phyloP scores from a whole-genome alignment of 1,284 basidiomycete species.

The Microbotryum violaceum region DNA sequence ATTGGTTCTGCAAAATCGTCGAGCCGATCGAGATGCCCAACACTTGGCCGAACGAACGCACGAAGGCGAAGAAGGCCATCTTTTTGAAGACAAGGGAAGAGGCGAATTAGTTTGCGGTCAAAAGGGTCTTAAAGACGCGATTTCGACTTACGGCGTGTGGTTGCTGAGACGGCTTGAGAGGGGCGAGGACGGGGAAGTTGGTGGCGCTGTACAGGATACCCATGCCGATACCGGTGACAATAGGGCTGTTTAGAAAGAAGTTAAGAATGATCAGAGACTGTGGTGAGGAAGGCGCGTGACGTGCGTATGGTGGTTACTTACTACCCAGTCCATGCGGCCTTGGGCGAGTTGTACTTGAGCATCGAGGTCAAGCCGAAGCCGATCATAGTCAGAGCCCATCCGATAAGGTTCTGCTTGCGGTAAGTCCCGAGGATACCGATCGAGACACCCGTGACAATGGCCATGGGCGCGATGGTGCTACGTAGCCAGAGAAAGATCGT shows the following conservation, averaged over 20 bases:
- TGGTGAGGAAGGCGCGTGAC: background rate
- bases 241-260: background rate
- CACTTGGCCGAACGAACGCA: conserved; percentile 22
- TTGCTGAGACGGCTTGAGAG: conserved; percentile 14
- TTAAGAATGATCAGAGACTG: background rate
- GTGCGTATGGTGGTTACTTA: background rate
- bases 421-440: conserved; percentile 38
- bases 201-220: conserved; percentile 28
- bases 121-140: background rate
- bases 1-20: conserved; percentile 17
- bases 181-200: conserved; percentile 38
- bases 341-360: conserved; percentile 39
- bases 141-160: conserved; percentile 17
- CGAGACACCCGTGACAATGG: conserved; percentile 25
- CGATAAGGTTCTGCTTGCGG: conserved; percentile 36
- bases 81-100: background rate
- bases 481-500: background rate
- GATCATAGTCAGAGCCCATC: conserved; percentile 29
- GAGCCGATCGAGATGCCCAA: conserved; percentile 26
- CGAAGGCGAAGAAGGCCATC: conserved; percentile 24
- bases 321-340: conserved; percentile 29
- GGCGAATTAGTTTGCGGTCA: background rate
- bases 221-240: conserved; percentile 17
- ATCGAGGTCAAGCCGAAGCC: conserved; percentile 40
- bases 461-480: conserved; percentile 32